Conservation (phyloP, 225 moss, liverwort and hornwort genomes). For the Thuidium tamariscinum region DNA sequence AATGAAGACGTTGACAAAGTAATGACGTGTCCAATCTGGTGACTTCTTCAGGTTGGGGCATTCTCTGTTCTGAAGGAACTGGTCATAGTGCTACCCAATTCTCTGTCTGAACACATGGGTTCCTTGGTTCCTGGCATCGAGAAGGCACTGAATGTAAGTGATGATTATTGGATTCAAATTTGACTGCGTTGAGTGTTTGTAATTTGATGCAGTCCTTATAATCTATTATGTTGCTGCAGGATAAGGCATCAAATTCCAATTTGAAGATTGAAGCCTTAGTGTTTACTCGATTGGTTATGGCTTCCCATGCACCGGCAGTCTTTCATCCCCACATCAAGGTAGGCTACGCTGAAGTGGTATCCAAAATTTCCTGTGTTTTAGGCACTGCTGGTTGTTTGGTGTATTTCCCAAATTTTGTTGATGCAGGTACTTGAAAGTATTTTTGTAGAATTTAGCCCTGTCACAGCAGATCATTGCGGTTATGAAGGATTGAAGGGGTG, state of each 20-base stretch:
- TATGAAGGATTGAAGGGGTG: not conserved
- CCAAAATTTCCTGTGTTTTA: not conserved
- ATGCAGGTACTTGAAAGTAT: not conserved
- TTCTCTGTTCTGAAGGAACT: slow-evolving; percentile 99
- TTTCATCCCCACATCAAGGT: slow-evolving; percentile 98
- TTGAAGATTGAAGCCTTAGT: slow-evolving; percentile 96
- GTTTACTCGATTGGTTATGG: slow-evolving; percentile 91
- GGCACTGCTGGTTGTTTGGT: not conserved
- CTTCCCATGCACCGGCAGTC: slow-evolving; percentile 83
- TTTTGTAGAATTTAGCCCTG: not conserved
- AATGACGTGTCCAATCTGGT: slow-evolving; percentile 1
- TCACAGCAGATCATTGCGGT: not conserved
- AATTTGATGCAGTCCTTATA: not conserved
- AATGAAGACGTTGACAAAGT: not conserved
- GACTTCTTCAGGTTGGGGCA: slow-evolving; percentile 69
- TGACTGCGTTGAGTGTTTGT: not conserved
- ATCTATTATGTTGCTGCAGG: slow-evolving; percentile 32
- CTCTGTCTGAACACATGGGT: slow-evolving; percentile 84
- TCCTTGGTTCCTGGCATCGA: slow-evolving; percentile 97
- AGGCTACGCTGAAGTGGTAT: not conserved
- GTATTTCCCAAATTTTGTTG: not conserved
- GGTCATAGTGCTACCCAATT: slow-evolving; percentile 92
- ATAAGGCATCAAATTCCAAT: slow-evolving; percentile 96
- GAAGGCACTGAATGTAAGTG: slow-evolving; percentile 92
- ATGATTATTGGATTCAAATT: not conserved